A percentile compares a stretch with the other conserved stretches of the same genome.
These are phyloP conservation scores for Thraustotheca clavata DNA, from an alignment of 352 stramenopile species.

Conservation along the genomic window DNA sequence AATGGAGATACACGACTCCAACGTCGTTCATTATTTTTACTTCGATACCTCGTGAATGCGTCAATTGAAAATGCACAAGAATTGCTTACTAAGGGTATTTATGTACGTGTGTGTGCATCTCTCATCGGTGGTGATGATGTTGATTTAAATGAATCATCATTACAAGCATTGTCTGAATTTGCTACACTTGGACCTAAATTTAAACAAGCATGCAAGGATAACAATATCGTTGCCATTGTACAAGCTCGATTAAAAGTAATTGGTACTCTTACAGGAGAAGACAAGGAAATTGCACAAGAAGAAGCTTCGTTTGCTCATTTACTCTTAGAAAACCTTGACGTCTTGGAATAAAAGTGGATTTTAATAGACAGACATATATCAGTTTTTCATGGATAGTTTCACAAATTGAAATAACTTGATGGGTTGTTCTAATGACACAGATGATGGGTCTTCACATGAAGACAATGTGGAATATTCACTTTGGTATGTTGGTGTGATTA, in stretches of 20 bases:
- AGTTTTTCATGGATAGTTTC: background rate
- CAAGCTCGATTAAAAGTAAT: constrained; percentile 49
- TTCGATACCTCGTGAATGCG: constrained; percentile 69
- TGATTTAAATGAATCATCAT: constrained; percentile 63
- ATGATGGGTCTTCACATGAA: no score
- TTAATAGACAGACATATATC: background rate
- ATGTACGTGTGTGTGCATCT: constrained; percentile 32
- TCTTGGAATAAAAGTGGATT: constrained; percentile 21
- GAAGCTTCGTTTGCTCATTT: constrained; percentile 36
- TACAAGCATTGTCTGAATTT: constrained; percentile 68
- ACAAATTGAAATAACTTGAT: background rate
- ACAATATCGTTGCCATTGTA: constrained; percentile 37
- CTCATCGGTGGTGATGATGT: constrained; percentile 66
- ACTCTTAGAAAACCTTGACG: constrained; percentile 31
- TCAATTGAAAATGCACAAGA: constrained; percentile 40
- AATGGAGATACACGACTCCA: constrained; percentile 57
- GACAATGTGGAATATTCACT: constrained; percentile 22
- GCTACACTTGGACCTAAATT: constrained; percentile 50
- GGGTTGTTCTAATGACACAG: constrained; percentile 2
- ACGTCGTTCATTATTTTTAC: constrained; percentile 77
- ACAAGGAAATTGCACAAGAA: constrained; percentile 62
- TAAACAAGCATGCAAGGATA: constrained; percentile 44
- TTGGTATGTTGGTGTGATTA: constrained; percentile 74
- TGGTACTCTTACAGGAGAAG: constrained; percentile 48
- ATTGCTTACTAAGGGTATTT: constrained; percentile 33